A percentile compares a stretch with the other conserved stretches of the same genome.
phyloP scores from a whole-genome alignment of 164 flowering plant genomes.

The Umbellularia californica region DNA sequence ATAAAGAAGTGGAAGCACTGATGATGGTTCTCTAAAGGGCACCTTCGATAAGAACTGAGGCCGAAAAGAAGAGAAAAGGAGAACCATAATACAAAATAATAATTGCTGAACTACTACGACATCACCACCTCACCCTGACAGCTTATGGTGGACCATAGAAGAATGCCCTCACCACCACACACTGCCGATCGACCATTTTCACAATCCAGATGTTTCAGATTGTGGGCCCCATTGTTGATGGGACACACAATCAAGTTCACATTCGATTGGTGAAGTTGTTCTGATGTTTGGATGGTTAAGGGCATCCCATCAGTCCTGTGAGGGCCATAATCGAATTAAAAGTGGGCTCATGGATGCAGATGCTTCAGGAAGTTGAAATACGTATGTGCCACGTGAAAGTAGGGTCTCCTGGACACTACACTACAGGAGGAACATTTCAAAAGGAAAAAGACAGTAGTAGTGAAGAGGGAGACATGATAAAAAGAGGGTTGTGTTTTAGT shows the following conservation, averaged over 20 bases:
- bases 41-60: background rate
- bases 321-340: background rate
- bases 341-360: background rate
- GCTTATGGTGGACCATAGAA: background rate
- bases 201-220: background rate
- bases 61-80: background rate
- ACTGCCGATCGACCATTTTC: background rate
- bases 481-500: background rate
- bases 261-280: background rate
- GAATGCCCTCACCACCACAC: background rate
- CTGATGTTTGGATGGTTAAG: background rate
- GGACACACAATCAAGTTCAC: background rate
- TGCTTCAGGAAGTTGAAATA: background rate
- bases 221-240: background rate
- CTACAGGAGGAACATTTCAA: background rate
- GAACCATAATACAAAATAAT: too few species aligned
- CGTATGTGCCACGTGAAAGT: background rate
- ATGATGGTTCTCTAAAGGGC: background rate
- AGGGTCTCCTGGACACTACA: background rate
- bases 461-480: background rate
- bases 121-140: background rate
- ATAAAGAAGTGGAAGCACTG: background rate
- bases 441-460: background rate
- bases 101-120: background rate
- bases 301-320: too few species aligned